Base-by-base conservation (phyloP, 768 basidiomycete genomes). In the Leccinum aurantiacum region DNA sequence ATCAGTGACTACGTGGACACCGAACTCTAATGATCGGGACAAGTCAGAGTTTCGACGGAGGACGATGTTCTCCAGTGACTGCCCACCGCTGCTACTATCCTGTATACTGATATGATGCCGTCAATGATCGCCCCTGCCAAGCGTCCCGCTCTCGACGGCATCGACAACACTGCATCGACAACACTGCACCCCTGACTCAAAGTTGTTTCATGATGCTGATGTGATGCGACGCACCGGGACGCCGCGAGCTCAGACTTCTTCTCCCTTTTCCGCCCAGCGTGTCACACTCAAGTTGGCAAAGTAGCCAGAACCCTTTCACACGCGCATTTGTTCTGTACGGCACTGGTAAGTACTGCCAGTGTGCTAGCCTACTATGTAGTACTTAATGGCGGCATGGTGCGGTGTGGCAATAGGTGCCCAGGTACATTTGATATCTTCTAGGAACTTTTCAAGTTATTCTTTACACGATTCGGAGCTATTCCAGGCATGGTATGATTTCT, bases 21-120 rank as follows among this genome's bases (percentile, higher is more conserved):
- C 22, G 50, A 25, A 2, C 38, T 63, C 14, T 58, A 47, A 13
- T 24, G 51, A 65, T 63, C 29, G 56, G 58, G n/a, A 44, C n/a
- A 44, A 19, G n/a, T 19, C n/a, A 44, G n/a, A 10, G n/a, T 27
- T 48, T 60, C 6, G 8, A 41, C 38, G 38, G 38, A 41, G 17
- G 38, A 8, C 17, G 17, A 41, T 41, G 38, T 4, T 17, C 9
- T 59, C 22, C 22, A 22, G 22, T 22, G 46, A 41, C 38, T 41
- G 38, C 38, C 38, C 41, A n/a, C n/a, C n/a, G 4, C 41, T 44
- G 41, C 8, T 9, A n/a, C 8, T 9, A n/a, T 44, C 41, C 41
- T 44, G 41, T 44, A 44, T 17, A 17, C 41, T 9, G 9, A 44
- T 44, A 44, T 19, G n/a, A 44, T 44, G 41, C 41, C 41, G 41